Conservation (phyloP, 139 green algal species). For the Eudorina sp. region DNA sequence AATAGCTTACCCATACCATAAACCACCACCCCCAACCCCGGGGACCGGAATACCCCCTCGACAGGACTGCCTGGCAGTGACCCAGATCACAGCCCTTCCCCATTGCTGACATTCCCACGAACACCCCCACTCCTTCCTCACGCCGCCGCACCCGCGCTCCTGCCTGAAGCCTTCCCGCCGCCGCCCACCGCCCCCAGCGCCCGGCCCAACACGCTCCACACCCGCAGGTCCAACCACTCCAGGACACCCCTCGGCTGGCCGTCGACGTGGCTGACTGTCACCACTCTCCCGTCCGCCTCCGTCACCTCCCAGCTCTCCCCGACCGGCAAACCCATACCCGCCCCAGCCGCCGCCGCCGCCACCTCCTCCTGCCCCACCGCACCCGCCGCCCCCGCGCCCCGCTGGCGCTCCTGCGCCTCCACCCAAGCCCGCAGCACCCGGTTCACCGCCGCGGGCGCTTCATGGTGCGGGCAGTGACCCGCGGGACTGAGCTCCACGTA, state of each 20-base stretch:
- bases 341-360: not conserved
- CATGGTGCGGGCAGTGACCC: slow-evolving; percentile 80
- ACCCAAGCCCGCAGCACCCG: slow-evolving; percentile 22
- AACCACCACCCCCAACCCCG: too few relatives aligned
- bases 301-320: slow-evolving; percentile 1
- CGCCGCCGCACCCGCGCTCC: not conserved
- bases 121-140: too few relatives aligned
- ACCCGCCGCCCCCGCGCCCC: not conserved
- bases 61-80: too few relatives aligned
- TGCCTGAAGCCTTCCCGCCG: not conserved
- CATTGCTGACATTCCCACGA: too few relatives aligned
- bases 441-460: slow-evolving; percentile 64
- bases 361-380: not conserved
- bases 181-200: slow-evolving; percentile 28
- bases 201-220: slow-evolving; percentile 25
- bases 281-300: slow-evolving; percentile 47
- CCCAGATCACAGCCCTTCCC: too few relatives aligned
- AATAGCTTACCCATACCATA: too few relatives aligned
- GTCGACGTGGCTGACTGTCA: slow-evolving; percentile 50
- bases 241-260: slow-evolving; percentile 47
- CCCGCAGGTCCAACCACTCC: slow-evolving; percentile 48
- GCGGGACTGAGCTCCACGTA: slow-evolving; percentile 74
- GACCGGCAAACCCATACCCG: not conserved
- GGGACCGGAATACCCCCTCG: too few relatives aligned
- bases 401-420: not conserved